Base-by-base conservation (phyloP, 2,329 filamentous ascomycete species). In the Emmonsiellopsis sp. region DNA sequence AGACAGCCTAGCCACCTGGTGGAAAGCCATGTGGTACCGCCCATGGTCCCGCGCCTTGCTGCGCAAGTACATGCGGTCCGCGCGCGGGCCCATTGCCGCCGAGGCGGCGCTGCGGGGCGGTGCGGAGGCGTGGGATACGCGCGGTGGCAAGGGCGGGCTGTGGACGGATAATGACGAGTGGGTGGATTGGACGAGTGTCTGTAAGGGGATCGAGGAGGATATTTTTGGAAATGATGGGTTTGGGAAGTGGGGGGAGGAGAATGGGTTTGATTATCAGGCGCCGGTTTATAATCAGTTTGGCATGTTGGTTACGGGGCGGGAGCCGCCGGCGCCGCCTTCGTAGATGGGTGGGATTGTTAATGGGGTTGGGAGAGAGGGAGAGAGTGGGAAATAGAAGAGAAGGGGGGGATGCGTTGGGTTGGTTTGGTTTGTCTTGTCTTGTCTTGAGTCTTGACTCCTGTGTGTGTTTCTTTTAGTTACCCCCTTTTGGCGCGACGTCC, bases 91-190 rank as follows among this genome's bases (percentile, higher is more conserved):
- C 1, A 64, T 69, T 32, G 71, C 73, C 0, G 72, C 74, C 11
- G 70, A 75, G 52, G 69, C 69, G 8, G 70, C 72, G 0, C 67
- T 73, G 6, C 5, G 34, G 2, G 77, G 75, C 10, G 76, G 74
- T 2, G 70, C 76, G 49, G 66, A 70, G 1, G 70, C 69, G 63
- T 77, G 76, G 74, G 75, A 80, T 58, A 62, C 68, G 52, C 71
- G 76, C 11, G 78, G 77, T 8, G 78, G 78, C 0, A 70, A 69
- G n/a, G 77, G 78, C 2, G 79, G 78, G 7, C 64, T 79, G 3
- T 81, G 79, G 79, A 79, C 77, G 0, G 73, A 72, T 10, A 65
- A 68, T n/a, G 69, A 69, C 16, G 67, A 70, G 38, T 81, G 77
- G 77, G 55, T 78, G 20, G 69, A 70, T 0, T 78, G 76, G 65